Conservation (phyloP, 202 grass and related monocot genomes). For the Setaria viridis region DNA sequence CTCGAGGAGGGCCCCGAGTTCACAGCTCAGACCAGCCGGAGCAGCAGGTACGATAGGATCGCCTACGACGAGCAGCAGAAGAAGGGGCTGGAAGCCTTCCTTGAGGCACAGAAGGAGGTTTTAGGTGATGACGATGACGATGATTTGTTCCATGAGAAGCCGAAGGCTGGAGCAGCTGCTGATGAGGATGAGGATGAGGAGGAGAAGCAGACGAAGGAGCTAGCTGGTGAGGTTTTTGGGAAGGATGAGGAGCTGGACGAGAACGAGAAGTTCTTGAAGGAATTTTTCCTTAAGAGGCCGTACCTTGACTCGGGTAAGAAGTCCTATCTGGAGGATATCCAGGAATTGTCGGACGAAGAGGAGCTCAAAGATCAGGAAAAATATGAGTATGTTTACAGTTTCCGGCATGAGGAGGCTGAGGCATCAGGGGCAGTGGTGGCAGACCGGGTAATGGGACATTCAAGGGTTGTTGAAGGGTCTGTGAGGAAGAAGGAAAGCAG, state of each 20-base stretch:
- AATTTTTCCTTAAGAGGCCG: slow-evolving; percentile 64
- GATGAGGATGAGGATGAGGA: slow-evolving; percentile 41
- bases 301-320: slow-evolving; percentile 57
- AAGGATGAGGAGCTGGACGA: slow-evolving; percentile 75
- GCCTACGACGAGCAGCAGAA: slow-evolving; percentile 67
- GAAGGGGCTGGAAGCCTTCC: slow-evolving; percentile 60
- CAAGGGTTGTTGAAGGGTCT: slow-evolving; percentile 79
- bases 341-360: slow-evolving; percentile 70
- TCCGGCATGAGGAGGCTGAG: slow-evolving; percentile 78
- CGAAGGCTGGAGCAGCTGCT: background rate
- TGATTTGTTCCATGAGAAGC: slow-evolving; percentile 61
- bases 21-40: slow-evolving; percentile 33
- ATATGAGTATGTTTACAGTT: slow-evolving; percentile 61
- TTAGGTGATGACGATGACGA: slow-evolving; percentile 35
- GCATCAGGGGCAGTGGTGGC: slow-evolving; percentile 40
- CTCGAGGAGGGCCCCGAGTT: slow-evolving; percentile 83
- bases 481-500: slow-evolving; percentile 93
- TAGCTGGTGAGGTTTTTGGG: slow-evolving; percentile 64
- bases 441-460: slow-evolving; percentile 77
- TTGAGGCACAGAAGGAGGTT: slow-evolving; percentile 57
- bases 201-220: slow-evolving; percentile 57
- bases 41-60: slow-evolving; percentile 56
- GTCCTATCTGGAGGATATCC: slow-evolving; percentile 46
- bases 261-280: slow-evolving; percentile 80
- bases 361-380: slow-evolving; percentile 67